Percentiles rank a stretch among this genome's conserved stretches.
These are phyloP conservation scores for Ambrosia artemisiifolia DNA, from an alignment of 129 eudicot genomes.

Conservation along the genomic window DNA sequence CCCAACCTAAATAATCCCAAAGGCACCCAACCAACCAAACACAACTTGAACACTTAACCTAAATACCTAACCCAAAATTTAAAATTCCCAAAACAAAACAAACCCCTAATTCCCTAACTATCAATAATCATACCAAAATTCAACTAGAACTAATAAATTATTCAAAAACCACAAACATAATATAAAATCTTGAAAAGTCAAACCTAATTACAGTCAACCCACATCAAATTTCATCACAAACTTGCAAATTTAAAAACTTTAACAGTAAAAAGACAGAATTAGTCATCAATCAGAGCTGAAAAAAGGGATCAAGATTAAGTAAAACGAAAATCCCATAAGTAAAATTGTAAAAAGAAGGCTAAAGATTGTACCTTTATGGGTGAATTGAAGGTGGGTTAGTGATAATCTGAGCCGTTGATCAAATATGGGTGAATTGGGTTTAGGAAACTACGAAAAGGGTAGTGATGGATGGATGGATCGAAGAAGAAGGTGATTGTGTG, in stretches of 20 bases:
- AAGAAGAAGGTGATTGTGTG: conserved; percentile 23
- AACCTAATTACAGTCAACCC: conserved; percentile 18
- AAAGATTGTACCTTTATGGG: conserved; percentile 24
- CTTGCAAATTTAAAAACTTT: background rate
- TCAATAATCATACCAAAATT: conserved; percentile 9
- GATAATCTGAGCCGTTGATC: conserved; percentile 31
- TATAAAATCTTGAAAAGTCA: conserved; percentile 24
- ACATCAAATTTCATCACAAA: conserved; percentile 10
- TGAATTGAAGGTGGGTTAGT: conserved; percentile 17
- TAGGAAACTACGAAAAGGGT: background rate
- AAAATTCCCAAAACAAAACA: background rate
- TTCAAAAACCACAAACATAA: conserved; percentile 5
- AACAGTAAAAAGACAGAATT: conserved; percentile 4
- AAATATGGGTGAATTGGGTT: conserved; percentile 20
- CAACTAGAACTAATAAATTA: background rate
- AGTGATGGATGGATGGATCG: conserved; percentile 22
- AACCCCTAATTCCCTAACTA: conserved; percentile 11
- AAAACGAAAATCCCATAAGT: background rate
- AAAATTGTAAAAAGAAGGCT: conserved; percentile 27
- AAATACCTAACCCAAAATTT: background rate
- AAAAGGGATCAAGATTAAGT: background rate
- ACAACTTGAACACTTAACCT: background rate
- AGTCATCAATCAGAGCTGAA: background rate
- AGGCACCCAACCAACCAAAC: conserved; percentile 1
- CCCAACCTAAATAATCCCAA: background rate